phyloP scores from a whole-genome alignment of 1,284 basidiomycete genomes.

The Cryptococcus sp. region DNA sequence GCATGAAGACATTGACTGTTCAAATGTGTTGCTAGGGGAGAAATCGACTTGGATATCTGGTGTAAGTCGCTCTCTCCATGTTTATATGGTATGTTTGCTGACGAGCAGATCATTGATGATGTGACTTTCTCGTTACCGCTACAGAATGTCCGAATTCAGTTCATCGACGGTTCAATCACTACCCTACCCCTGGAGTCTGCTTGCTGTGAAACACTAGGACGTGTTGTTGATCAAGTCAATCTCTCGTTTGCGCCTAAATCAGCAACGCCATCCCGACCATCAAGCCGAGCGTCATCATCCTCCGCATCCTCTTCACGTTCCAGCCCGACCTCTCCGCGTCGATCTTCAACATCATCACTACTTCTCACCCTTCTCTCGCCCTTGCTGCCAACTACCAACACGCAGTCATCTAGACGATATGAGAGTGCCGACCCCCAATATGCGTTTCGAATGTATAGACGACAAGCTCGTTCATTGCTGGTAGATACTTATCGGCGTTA shows the following conservation, averaged over 20 bases:
- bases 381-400: conserved; percentile 23
- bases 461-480: conserved; percentile 66
- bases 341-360: conserved; percentile 33
- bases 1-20: conserved; percentile 45
- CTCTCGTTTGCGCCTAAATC: conserved; percentile 37
- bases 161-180: conserved; percentile 40
- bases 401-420: conserved; percentile 1
- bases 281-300: conserved; percentile 2
- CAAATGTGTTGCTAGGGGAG: conserved; percentile 47
- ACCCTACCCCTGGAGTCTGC: conserved; percentile 29
- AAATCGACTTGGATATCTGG: conserved; percentile 47
- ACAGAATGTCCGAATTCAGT: conserved; percentile 34
- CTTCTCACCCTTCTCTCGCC: conserved; percentile 44
- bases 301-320: conserved; percentile 13
- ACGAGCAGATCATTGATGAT: conserved; percentile 38
- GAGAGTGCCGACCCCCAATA: conserved; percentile 15
- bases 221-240: conserved; percentile 45
- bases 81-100: background rate
- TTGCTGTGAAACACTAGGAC: conserved; percentile 30
- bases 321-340: conserved; percentile 12
- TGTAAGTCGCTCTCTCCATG: conserved; percentile 17
- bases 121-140: conserved; percentile 44
- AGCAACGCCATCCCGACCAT: conserved; percentile 6
- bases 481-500: conserved; percentile 69
- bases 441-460: conserved; percentile 58